Conservation (phyloP, 208 protist species). For the Trypanosoma congolense region DNA sequence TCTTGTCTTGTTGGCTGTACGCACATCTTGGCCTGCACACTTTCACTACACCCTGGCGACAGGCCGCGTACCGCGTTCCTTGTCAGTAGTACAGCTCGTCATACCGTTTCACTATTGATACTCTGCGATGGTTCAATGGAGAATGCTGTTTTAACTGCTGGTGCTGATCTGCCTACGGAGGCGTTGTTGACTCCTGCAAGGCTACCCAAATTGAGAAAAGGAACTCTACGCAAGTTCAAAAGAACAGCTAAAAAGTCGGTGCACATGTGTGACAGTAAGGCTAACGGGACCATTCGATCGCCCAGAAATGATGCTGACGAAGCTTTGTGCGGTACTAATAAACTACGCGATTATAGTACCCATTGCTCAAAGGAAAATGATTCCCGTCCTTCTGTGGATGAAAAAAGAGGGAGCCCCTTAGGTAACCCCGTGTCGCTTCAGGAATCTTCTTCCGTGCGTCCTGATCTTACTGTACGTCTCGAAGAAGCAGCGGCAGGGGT, state of each 20-base stretch:
- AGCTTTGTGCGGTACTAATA: not conserved
- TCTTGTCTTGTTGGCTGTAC: conserved; percentile 10
- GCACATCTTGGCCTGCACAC: conserved; percentile 10
- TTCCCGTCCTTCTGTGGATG: no score
- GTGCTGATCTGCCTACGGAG: not conserved
- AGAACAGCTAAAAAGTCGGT: conserved; percentile 1
- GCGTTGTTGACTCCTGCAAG: not conserved
- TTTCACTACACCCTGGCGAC: not conserved
- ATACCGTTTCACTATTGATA: conserved; percentile 16
- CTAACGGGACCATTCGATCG: no score
- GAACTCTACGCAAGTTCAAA: conserved; percentile 9
- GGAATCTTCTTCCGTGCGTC: not conserved
- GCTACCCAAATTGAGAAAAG: conserved; percentile 1
- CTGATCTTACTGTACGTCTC: not conserved
- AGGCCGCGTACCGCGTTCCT: conserved; percentile 11
- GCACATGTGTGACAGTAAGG: no score
- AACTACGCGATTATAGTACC: not conserved
- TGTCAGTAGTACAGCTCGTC: conserved; percentile 12
- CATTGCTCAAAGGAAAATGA: not conserved
- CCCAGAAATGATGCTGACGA: no score
- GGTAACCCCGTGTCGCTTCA: not conserved
- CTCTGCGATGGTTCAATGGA: not conserved
- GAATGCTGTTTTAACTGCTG: not conserved
- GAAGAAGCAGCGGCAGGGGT: not conserved
- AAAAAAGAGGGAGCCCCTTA: not conserved